Evolutionary conservation across 176 grass and related monocot genomes (phyloP), one percentile per base, ranked within the genome.

Genomic region (Ananas comosus): DNA sequence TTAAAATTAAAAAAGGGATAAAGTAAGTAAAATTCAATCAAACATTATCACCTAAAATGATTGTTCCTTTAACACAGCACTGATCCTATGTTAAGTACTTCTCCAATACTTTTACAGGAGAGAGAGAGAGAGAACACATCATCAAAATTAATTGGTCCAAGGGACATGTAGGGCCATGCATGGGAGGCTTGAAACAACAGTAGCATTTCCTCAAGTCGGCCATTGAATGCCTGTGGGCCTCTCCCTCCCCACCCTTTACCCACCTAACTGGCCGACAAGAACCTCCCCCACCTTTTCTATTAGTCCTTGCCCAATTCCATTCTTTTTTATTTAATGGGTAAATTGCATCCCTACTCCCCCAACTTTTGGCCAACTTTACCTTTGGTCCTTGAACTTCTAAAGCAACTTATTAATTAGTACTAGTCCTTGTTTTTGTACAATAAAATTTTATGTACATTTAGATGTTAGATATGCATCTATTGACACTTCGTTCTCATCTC

Each of bases 201-300:
- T 49, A 50, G 59, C 80, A 68, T 79, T 87, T 72, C 11, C 28
- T 50, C 71, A 72, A 67, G 59, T 14, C 70, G 75, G 75, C 81
- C 70, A 83, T 78, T 78, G 50, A 83, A 73, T 78, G 72, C 52
- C 9, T 22, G 81, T 49, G 74, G 74, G 48, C 13, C 51, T 51
- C 2, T 12, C 69, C 1, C 50, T 47, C 33, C 33, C 6, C 7
- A 0, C 33, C 56, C 16, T 10, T 61, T 2, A 18, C 58, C 64
- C 71, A 84, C 67, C 71, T 48, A 79, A 51, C 54, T 22, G 51
- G 50, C 69, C 10, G 28, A 84, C 70, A 80, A 58, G 51, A 12
- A 7, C 33, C 33, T 42, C 33, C 11, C n/a, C 63, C 7, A 9
- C 66, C 27, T 52, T 63, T 21, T 68, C 21, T 48, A 59, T 27